Percentiles rank a stretch among this genome's conserved stretches.
phyloP scores from a whole-genome alignment of 768 basidiomycete species.

The Xerocomellus intermedius region DNA sequence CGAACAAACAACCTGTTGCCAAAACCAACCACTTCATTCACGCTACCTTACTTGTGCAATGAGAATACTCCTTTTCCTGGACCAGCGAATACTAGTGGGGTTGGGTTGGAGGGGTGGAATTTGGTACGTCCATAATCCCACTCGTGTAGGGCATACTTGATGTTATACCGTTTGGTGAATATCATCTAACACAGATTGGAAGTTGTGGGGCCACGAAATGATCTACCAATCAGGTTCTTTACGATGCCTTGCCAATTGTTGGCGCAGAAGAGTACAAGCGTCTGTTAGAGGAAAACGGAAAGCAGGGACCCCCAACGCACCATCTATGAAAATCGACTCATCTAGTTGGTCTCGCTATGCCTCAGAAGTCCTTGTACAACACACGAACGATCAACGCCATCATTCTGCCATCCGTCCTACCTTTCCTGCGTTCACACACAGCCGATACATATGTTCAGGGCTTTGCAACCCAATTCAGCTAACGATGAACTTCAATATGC shows the following conservation, averaged over 20 bases:
- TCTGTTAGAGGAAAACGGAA: not conserved
- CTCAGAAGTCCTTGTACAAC: too few relatives aligned
- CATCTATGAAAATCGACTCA: not conserved
- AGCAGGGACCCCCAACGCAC: not conserved
- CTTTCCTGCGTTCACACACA: not conserved
- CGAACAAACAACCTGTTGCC: not conserved
- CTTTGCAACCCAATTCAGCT: not conserved
- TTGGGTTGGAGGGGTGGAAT: too few relatives aligned
- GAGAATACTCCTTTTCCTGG: too few relatives aligned
- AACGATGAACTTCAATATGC: not conserved
- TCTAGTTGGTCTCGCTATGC: not conserved
- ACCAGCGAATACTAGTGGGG: too few relatives aligned
- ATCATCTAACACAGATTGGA: not conserved
- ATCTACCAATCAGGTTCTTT: not conserved
- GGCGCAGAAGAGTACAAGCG: not conserved
- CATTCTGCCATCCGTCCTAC: not conserved
- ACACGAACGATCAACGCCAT: too few relatives aligned
- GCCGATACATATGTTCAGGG: not conserved
- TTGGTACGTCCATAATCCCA: not conserved
- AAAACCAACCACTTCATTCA: too few relatives aligned
- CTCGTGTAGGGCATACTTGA: not conserved
- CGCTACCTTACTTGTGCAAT: too few relatives aligned
- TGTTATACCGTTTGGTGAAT: not conserved
- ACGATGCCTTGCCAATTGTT: not conserved
- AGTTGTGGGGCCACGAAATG: not conserved